Conservation (phyloP, 306 rosid species). For the Vigna radiata region DNA sequence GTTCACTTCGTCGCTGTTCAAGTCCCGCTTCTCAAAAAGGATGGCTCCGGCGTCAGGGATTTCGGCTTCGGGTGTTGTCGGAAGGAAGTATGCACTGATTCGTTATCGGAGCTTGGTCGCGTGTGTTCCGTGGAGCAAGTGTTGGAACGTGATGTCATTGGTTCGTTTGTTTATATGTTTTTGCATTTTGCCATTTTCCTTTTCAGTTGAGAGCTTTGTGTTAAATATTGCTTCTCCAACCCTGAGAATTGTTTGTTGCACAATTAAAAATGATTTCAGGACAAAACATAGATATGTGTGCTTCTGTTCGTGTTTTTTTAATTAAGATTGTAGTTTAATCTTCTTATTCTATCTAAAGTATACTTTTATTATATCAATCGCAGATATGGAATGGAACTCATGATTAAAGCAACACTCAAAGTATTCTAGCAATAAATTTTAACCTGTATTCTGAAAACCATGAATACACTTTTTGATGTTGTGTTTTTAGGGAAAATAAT, state of each 20-base stretch:
- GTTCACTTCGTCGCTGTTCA: slow-evolving; percentile 86
- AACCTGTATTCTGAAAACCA: no score
- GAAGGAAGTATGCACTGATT: slow-evolving; percentile 76
- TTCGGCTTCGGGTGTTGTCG: slow-evolving; percentile 71
- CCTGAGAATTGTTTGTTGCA: background rate
- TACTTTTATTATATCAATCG: no score
- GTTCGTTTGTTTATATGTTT: slow-evolving; percentile 63
- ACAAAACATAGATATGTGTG: background rate
- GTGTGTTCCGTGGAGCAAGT: slow-evolving; percentile 54
- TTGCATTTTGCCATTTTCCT: background rate
- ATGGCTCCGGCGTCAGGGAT: slow-evolving; percentile 48
- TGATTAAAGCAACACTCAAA: no score
- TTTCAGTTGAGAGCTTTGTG: background rate
- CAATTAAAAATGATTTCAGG: background rate
- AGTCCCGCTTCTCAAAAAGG: slow-evolving; percentile 56
- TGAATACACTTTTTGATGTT: no score
- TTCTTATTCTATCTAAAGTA: background rate
- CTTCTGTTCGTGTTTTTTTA: background rate
- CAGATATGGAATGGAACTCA: no score
- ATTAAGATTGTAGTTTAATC: background rate
- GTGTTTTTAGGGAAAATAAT: no score
- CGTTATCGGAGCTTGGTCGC: slow-evolving; percentile 55
- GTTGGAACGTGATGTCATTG: slow-evolving; percentile 60
- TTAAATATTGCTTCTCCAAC: background rate
- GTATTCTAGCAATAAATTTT: no score